phyloP scores from a whole-genome alignment of 441 rosid genomes.

The Biscutella auriculata region DNA sequence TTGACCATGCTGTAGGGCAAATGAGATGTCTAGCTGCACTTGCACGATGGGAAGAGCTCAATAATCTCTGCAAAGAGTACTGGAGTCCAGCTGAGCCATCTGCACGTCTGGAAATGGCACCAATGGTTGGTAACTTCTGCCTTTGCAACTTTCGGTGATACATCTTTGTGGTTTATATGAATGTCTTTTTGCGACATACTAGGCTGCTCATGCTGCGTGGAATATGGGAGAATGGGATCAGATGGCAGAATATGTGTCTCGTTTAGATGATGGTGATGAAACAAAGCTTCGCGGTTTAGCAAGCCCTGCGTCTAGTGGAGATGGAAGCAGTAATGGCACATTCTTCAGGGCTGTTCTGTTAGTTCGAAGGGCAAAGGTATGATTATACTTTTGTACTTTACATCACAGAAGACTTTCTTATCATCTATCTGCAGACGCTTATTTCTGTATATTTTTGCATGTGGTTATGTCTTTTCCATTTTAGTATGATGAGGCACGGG shows the following conservation, averaged over 20 bases:
- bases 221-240: constrained; percentile 99
- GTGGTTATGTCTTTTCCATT: not conserved
- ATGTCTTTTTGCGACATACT: constrained; percentile 24
- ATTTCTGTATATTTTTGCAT: not conserved
- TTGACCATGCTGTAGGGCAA: constrained; percentile 44
- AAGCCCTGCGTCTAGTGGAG: constrained; percentile 82
- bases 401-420: constrained; percentile 1
- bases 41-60: constrained; percentile 99
- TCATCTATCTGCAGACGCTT: not conserved
- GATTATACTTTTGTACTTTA: not conserved
- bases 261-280: constrained; percentile 98
- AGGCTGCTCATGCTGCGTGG: constrained; percentile 99
- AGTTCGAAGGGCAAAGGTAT: constrained; percentile 83
- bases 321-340: constrained; percentile 97
- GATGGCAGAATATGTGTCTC: constrained; percentile 96
- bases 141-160: constrained; percentile 3
- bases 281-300: constrained; percentile 83
- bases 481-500: constrained; percentile 94
- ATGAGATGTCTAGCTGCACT: constrained; percentile 99
- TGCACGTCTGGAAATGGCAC: constrained; percentile 99
- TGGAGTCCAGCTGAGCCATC: constrained; percentile 99
- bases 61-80: constrained; percentile 87
- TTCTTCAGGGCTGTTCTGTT: constrained; percentile 92
- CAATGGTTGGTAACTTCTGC: constrained; percentile 60
- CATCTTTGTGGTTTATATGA: constrained; percentile 9